Evolutionary conservation across 2,329 filamentous ascomycete species (phyloP).

Genomic region (Cucurbitaria berberidis): DNA sequence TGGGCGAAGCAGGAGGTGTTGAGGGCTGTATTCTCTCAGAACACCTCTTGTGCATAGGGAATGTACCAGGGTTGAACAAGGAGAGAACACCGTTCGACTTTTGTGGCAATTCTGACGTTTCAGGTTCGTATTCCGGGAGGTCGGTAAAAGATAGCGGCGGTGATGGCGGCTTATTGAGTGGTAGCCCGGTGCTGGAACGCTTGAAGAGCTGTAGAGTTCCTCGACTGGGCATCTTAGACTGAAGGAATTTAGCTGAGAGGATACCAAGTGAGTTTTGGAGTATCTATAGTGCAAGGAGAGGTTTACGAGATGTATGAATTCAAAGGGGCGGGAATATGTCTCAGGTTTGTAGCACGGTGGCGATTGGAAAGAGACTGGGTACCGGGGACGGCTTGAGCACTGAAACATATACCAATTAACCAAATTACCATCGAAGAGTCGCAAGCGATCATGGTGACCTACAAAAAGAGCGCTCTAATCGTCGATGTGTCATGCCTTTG

Average conservation of each 20-base stretch:
- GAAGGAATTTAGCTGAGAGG: neutral
- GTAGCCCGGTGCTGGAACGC: neutral
- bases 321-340: neutral
- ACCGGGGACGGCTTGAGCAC: neutral
- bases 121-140: neutral
- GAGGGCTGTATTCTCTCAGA: neutral
- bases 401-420: neutral
- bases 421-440: neutral
- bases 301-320: neutral
- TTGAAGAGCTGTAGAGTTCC: neutral
- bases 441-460: neutral
- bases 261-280: neutral
- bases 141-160: neutral
- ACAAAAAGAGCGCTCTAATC: neutral
- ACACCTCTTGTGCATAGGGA: neutral
- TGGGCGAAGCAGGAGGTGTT: neutral
- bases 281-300: neutral
- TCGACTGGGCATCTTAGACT: neutral
- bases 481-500: neutral
- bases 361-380: neutral
- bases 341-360: neutral
- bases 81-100: neutral
- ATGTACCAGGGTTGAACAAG: neutral
- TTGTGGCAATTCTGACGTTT: neutral
- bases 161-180: neutral